Conservation (phyloP, 257 asterid genomes). For the Gentiana straminea region DNA sequence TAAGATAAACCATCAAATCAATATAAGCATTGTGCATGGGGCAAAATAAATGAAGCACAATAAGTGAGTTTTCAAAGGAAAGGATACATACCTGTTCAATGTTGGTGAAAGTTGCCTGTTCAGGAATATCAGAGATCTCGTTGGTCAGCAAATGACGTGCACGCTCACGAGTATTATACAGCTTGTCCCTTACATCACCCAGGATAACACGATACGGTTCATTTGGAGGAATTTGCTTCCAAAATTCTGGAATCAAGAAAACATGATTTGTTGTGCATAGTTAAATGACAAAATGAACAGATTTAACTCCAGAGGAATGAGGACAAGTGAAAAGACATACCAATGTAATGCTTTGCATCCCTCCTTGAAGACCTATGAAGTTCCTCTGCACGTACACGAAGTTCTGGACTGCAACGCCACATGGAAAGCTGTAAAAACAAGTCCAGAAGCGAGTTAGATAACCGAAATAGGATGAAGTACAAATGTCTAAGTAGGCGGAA, state of each 20-base stretch:
- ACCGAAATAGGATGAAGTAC: neutral
- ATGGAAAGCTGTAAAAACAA: slow-evolving; percentile 57
- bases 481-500: no score
- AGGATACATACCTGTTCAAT: slow-evolving; percentile 49
- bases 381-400: slow-evolving; percentile 55
- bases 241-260: slow-evolving; percentile 48
- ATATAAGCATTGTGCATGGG: no score
- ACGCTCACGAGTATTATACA: slow-evolving; percentile 86
- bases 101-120: slow-evolving; percentile 54
- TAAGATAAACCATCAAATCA: slow-evolving; percentile 1
- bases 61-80: no score
- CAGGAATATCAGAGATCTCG: slow-evolving; percentile 64
- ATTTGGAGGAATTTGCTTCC: slow-evolving; percentile 82
- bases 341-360: slow-evolving; percentile 81
- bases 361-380: slow-evolving; percentile 63
- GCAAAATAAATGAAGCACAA: no score
- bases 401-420: slow-evolving; percentile 98
- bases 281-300: neutral
- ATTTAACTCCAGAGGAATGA: neutral
- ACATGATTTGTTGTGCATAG: neutral
- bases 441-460: neutral
- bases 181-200: slow-evolving; percentile 89
- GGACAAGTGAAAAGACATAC: slow-evolving; percentile 15
- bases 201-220: slow-evolving; percentile 96
- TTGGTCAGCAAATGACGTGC: slow-evolving; percentile 65